Conservation (phyloP, 2,329 filamentous ascomycete genomes). For the Fusarium sp. region DNA sequence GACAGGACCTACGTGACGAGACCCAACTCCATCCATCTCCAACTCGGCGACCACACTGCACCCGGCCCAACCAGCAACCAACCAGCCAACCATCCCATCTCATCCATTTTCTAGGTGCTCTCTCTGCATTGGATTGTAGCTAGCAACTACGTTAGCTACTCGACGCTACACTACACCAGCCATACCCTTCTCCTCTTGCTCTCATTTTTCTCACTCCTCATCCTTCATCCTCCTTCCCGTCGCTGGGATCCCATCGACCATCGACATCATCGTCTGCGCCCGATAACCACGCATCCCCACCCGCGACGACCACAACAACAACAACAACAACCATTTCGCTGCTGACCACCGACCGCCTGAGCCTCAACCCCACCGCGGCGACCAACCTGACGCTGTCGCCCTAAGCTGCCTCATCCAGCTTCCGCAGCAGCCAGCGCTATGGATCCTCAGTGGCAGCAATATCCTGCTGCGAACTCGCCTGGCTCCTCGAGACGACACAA, state of each 20-base stretch:
- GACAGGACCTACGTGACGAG: conserved; percentile 16
- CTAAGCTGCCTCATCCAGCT: conserved; percentile 36
- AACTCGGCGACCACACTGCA: conserved; percentile 42
- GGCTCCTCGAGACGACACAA: conserved; percentile 74
- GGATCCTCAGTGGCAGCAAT: conserved; percentile 73
- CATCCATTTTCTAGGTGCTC: conserved; percentile 10
- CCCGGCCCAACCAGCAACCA: conserved; percentile 36
- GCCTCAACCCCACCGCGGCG: conserved; percentile 15
- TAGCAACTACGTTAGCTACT: conserved; percentile 26
- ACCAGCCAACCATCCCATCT: conserved; percentile 25
- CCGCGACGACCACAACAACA: conserved; percentile 23
- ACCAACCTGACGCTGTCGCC: conserved; percentile 34
- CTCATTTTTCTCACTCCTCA: conserved; percentile 33
- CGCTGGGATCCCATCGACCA: conserved; percentile 30
- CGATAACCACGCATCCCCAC: conserved; percentile 38
- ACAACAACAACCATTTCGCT: conserved; percentile 30
- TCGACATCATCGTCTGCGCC: conserved; percentile 34
- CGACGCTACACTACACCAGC: conserved; percentile 20
- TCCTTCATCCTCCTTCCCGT: conserved; percentile 11
- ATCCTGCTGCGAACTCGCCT: conserved; percentile 67
- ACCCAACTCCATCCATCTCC: conserved; percentile 38
- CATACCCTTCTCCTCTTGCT: conserved; percentile 28
- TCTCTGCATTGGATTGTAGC: conserved; percentile 25
- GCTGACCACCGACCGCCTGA: conserved; percentile 24
- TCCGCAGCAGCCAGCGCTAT: conserved; percentile 50